A percentile compares a stretch with the other conserved stretches of the same genome.
These are phyloP conservation scores for Colletotrichum eremochloae DNA, from an alignment of 2,329 filamentous ascomycete species.

Conservation along the genomic window DNA sequence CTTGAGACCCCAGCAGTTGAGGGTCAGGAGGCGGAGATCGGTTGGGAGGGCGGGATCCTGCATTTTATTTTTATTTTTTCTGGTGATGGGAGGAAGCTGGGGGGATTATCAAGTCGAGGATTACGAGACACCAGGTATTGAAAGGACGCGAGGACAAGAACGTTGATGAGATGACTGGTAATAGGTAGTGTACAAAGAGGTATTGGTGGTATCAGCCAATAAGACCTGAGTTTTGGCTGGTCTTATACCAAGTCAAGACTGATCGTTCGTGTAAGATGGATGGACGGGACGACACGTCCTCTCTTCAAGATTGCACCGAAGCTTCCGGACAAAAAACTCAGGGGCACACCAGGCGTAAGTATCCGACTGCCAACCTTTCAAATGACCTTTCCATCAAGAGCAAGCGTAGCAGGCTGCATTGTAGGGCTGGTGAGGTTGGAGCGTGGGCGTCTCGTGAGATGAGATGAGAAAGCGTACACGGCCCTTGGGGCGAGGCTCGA, in stretches of 20 bases:
- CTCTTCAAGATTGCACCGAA: conserved; percentile 9
- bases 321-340: conserved; percentile 10
- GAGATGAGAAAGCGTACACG: conserved; percentile 16
- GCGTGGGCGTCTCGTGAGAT: conserved; percentile 6
- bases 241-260: background rate
- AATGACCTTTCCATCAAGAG: background rate
- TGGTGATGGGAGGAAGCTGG: conserved; percentile 11
- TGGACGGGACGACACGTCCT: background rate
- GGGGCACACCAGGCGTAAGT: no score
- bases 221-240: background rate
- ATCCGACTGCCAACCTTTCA: background rate
- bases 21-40: conserved; percentile 83
- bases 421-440: background rate
- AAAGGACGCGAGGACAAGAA: background rate
- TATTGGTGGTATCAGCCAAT: background rate
- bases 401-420: background rate
- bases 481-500: conserved; percentile 1
- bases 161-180: background rate
- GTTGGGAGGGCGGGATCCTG: conserved; percentile 58
- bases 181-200: background rate
- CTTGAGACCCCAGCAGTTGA: conserved; percentile 98
- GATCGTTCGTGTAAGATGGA: conserved; percentile 10
- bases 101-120: background rate
- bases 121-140: background rate
- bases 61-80: conserved; percentile 44